These are phyloP conservation scores for Filosporella fistucella DNA, from an alignment of 495 filamentous ascomycete genomes.

Conservation along the genomic window DNA sequence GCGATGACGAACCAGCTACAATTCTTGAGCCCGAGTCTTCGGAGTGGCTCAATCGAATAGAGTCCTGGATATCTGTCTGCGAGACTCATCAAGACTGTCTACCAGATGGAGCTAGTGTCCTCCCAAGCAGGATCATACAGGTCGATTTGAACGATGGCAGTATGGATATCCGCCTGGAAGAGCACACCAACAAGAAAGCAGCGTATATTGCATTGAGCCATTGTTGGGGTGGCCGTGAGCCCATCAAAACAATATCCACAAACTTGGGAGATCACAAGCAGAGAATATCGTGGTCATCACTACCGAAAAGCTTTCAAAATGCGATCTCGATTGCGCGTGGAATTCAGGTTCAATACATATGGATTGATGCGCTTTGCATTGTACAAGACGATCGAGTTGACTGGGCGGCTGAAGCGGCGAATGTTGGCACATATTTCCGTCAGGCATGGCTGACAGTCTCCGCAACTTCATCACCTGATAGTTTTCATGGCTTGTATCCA, in stretches of 20 bases:
- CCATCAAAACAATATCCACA: not conserved
- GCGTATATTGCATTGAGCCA: not conserved
- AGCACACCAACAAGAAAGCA: not conserved
- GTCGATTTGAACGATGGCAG: too few relatives aligned
- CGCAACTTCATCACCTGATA: too few relatives aligned
- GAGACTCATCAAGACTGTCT: too few relatives aligned
- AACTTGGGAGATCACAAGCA: not conserved
- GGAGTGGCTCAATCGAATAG: too few relatives aligned
- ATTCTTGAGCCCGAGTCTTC: too few relatives aligned
- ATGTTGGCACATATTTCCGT: not conserved
- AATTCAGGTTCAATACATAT: not conserved
- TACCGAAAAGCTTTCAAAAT: not conserved
- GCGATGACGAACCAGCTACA: too few relatives aligned
- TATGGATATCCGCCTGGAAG: too few relatives aligned
- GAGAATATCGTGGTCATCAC: not conserved
- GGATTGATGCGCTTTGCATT: constrained; percentile 1
- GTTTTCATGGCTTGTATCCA: too few relatives aligned
- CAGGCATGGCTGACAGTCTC: not conserved
- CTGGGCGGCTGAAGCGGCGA: not conserved
- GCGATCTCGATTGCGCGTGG: not conserved
- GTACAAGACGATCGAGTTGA: not conserved
- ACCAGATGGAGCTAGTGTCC: too few relatives aligned
- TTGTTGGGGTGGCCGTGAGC: not conserved
- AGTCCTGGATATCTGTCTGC: too few relatives aligned
- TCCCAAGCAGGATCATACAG: too few relatives aligned